Evolutionary conservation across 1,284 basidiomycete species (phyloP), one percentile per base, ranked within the genome.

Genomic region (Ganoderma lingzhi): DNA sequence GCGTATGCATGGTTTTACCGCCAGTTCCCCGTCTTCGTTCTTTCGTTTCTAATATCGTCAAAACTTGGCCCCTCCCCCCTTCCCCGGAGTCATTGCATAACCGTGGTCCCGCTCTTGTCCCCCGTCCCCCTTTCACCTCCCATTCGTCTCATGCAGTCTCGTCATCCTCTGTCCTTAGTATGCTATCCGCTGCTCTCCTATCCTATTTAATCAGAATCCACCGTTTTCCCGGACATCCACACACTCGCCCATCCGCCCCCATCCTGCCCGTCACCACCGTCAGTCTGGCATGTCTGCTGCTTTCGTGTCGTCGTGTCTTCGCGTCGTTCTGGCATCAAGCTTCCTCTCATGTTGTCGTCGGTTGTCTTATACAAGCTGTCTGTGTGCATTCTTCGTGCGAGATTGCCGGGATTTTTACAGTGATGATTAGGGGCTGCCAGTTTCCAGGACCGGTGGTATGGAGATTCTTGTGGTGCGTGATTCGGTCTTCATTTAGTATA

Each of bases 121-220:
- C 28, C 23, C 45, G 14, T 37, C 3, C 61, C n/a, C 35, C 28
- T 45, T 14, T 12, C 42, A 14, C 39, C n/a, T 17, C 59, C 59
- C 59, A 32, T 23, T n/a, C 45, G 30, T 39, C 42, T n/a, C 32
- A 53, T 14, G 12, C 58, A 35, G 58, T 60, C 39, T 41, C 53
- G 48, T 58, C 48, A 15, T 41, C 63, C 41, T 58, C 53, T 35
- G 68, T 70, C 63, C 68, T 62, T 71, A 70, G 68, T 73, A 71
- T 73, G 72, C 72, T 73, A 62, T 73, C 72, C 56, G 67, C 69
- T 69, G 72, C 72, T 73, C 69, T 73, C 72, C 67, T 71, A 67
- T 71, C 72, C 65, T 73, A 73, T 73, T 73, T 73, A 73, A 71
- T 62, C 56, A 35, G 67, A 68, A 64, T 42, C 35, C 62, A 28